phyloP scores from a whole-genome alignment of 495 filamentous ascomycete genomes.

The Xylaria curta region DNA sequence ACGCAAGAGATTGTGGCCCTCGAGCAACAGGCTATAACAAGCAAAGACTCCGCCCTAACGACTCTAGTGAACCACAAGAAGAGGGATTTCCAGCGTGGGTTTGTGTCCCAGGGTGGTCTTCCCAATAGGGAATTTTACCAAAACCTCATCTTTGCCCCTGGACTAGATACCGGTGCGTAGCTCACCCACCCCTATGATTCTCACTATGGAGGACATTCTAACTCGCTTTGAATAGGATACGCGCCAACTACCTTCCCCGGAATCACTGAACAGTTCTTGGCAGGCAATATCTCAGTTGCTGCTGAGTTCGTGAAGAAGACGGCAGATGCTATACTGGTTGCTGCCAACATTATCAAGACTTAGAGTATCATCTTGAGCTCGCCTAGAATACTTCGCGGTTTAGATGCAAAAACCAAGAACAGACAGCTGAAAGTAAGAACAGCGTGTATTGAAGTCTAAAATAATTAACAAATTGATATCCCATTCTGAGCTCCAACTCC shows the following conservation, averaged over 20 bases:
- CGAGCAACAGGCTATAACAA: constrained; percentile 66
- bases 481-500: not conserved
- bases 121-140: constrained; percentile 83
- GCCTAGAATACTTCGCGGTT: not conserved
- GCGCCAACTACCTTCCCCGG: constrained; percentile 71
- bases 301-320: constrained; percentile 74
- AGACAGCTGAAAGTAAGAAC: not conserved
- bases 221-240: constrained; percentile 30
- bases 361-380: not conserved
- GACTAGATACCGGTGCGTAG: constrained; percentile 48
- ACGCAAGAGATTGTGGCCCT: constrained; percentile 60
- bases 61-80: constrained; percentile 68
- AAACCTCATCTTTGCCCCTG: constrained; percentile 82
- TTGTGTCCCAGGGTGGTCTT: constrained; percentile 77
- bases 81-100: constrained; percentile 74
- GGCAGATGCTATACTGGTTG: constrained; percentile 65
- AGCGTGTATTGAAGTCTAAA: not conserved
- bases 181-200: too few relatives aligned
- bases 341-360: constrained; percentile 57
- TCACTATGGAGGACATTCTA: not conserved
- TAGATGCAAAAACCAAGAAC: not conserved
- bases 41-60: constrained; percentile 66
- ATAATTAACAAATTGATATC: not conserved
- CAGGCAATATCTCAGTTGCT: constrained; percentile 67
- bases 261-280: constrained; percentile 76